Evolutionary conservation across 1,284 basidiomycete genomes (phyloP).

Genomic region (Lignosus rhinocerotis): DNA sequence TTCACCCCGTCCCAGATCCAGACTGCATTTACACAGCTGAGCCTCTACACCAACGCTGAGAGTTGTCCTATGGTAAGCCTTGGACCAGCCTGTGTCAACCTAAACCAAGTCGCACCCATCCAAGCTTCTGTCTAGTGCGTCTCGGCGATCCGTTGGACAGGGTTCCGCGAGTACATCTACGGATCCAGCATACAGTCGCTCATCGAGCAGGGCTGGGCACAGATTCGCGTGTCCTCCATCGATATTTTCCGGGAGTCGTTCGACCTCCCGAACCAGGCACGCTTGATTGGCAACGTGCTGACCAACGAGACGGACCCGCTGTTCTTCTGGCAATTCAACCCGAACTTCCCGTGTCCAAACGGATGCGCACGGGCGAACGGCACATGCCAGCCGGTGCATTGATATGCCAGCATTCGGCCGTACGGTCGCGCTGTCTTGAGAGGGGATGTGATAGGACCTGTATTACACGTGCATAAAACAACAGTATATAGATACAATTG

Average conservation of each 20-base stretch:
- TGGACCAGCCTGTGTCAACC: too few relatives aligned
- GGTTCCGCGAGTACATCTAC: conserved; percentile 25
- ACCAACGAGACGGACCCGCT: conserved; percentile 19
- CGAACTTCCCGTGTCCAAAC: conserved; percentile 12
- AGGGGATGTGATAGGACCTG: conserved; percentile 1
- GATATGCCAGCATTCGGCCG: not conserved
- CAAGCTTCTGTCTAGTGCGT: conserved; percentile 8
- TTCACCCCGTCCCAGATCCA: conserved; percentile 7
- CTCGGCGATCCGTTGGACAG: conserved; percentile 18
- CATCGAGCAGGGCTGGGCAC: conserved; percentile 17
- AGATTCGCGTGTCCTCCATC: conserved; percentile 20
- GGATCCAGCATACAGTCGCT: conserved; percentile 17
- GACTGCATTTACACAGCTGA: conserved; percentile 16
- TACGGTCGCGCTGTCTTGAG: not conserved
- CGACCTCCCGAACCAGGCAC: conserved; percentile 13
- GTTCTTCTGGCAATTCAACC: conserved; percentile 20
- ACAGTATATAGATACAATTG: conserved; percentile 26
- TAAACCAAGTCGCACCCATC: not conserved
- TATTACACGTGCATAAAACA: conserved; percentile 20
- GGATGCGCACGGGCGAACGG: conserved; percentile 11
- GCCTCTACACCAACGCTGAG: conserved; percentile 22
- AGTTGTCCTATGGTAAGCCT: conserved; percentile 20
- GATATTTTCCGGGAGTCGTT: conserved; percentile 13
- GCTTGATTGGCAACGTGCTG: conserved; percentile 10
- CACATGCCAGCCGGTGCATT: not conserved